A percentile compares a stretch with the other conserved stretches of the same genome.
These are phyloP conservation scores for Pulicaria dysenterica DNA, from an alignment of 129 eudicot genomes.

Conservation along the genomic window DNA sequence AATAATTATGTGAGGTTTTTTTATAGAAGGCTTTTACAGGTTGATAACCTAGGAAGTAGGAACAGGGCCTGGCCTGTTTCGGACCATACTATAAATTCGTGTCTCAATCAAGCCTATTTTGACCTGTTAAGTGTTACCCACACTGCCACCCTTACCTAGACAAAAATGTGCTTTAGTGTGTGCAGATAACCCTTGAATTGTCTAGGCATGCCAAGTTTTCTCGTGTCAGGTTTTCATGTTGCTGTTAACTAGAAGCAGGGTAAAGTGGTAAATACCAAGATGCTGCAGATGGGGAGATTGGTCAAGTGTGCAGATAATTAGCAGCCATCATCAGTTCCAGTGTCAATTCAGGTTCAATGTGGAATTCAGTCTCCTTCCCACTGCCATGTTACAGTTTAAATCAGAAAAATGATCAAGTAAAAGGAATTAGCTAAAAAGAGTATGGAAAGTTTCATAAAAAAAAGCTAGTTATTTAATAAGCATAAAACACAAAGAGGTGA, in stretches of 20 bases:
- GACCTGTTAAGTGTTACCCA: background rate
- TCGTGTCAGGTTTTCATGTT: background rate
- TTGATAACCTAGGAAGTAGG: background rate
- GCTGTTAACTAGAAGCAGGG: constrained; percentile 7
- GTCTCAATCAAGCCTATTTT: background rate
- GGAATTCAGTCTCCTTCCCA: constrained; percentile 97
- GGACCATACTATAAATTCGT: background rate
- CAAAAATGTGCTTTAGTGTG: background rate
- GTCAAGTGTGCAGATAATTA: constrained; percentile 83
- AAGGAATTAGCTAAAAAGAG: background rate
- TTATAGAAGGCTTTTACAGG: background rate
- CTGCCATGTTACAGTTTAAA: constrained; percentile 40
- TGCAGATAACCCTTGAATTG: no score
- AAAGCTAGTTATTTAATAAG: background rate
- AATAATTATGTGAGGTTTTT: background rate
- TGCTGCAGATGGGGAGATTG: constrained; percentile 13
- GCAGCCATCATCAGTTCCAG: constrained; percentile 99
- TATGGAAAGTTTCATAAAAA: background rate
- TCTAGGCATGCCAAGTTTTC: background rate
- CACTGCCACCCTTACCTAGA: constrained; percentile 4
- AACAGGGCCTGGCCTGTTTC: background rate
- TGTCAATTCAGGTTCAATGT: constrained; percentile 96
- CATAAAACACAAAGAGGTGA: background rate
- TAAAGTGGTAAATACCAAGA: constrained; percentile 22
- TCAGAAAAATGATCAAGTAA: background rate